Percentiles rank a stretch among this genome's conserved stretches.
These are phyloP conservation scores for Russula ochroleuca DNA, from an alignment of 768 basidiomycete genomes.

Conservation along the genomic window DNA sequence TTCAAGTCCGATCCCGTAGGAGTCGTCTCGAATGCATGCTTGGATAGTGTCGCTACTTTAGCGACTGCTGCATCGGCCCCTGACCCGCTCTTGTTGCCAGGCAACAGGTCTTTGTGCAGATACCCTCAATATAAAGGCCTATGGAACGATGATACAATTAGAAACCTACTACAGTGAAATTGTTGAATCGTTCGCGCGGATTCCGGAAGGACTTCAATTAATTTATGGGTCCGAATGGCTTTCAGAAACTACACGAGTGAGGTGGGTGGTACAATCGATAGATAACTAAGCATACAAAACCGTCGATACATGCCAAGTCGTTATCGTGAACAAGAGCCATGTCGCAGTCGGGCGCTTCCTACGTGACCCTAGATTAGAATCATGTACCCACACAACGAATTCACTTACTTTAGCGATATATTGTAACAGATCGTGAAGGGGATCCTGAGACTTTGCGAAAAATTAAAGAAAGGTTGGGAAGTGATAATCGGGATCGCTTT, in stretches of 20 bases:
- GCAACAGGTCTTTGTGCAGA: neutral
- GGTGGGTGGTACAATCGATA: neutral
- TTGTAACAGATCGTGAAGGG: neutral
- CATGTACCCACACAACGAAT: neutral
- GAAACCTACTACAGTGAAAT: neutral
- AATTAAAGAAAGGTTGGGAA: neutral
- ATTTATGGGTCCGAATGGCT: neutral
- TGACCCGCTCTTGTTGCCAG: neutral
- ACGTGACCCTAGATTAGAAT: neutral
- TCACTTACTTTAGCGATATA: neutral
- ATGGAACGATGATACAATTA: neutral
- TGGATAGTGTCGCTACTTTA: neutral
- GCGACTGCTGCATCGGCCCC: neutral
- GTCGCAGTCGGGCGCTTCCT: neutral
- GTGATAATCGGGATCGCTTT: neutral
- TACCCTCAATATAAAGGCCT: neutral
- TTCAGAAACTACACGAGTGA: neutral
- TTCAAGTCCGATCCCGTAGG: neutral
- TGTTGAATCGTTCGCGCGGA: neutral
- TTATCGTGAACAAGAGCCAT: neutral
- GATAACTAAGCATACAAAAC: neutral
- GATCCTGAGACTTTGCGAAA: neutral
- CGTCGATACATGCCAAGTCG: neutral
- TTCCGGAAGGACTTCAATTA: neutral
- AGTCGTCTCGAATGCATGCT: neutral